Base-by-base conservation (phyloP, 805 yeast genomes). In the Metschnikowia hibisci region DNA sequence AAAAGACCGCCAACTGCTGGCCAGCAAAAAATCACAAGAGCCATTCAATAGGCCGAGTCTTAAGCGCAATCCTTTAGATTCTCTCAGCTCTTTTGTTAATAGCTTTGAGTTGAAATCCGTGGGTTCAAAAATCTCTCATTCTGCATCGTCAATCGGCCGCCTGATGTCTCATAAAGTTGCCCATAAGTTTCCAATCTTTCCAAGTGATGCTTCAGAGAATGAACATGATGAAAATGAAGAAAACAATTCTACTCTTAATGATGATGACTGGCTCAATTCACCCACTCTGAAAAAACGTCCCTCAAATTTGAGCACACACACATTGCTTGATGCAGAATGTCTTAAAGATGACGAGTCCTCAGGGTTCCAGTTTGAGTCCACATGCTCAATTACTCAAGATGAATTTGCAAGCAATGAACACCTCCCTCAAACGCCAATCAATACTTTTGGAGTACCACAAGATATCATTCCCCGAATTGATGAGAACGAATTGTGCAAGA, bases 381-480 rank as follows among this genome's bases (percentile, higher is more conserved):
- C 32, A 7, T 35, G 32, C 5, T 32, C 39, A 10, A 15, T 18
- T 8, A 16, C 22, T 27, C 28, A 15, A 18, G 9, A 27, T 9
- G 45, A 29, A 6, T 44, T 45, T 27, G 23, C 40, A 14, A 68
- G 62, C 47, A 64, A 65, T 48, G 65, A 67, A 16, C 63, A 58
- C 46, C 57, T 66, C 30, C 55, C 54, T 22, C 53, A 55, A 44
- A 58, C 68, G 6, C 32, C 56, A 28, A 57, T 68, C 41, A 47
- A 50, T 20, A 58, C 65, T 12, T 69, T 66, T 53, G 49, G 52
- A 20, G 60, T 60, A 28, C 62, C 62, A 32, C 59, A 77, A 48
- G 89, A 85, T 58, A 73, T 82, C n/a, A 73, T 86, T 40, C 85
- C 87, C 20, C 73, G 91, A 44, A 84, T 86, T 50, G 73, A 69